A percentile compares a stretch with the other conserved stretches of the same genome.
phyloP scores from a whole-genome alignment of 306 rosid species.

The Medicago lupulina region DNA sequence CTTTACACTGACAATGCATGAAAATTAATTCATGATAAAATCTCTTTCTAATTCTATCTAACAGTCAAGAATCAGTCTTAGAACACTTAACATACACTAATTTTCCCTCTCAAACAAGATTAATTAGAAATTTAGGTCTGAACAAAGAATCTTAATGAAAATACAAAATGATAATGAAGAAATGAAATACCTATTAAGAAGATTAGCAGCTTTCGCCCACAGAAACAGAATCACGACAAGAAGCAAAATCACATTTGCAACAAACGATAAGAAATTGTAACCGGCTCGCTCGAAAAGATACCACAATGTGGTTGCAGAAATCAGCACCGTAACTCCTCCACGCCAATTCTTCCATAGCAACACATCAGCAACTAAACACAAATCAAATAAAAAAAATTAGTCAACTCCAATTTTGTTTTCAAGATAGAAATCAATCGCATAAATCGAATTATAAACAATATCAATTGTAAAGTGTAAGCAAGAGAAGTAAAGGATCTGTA shows the following conservation, averaged over 20 bases:
- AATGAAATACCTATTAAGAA: conserved; percentile 73
- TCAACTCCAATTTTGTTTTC: conserved; percentile 13
- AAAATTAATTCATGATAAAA: not conserved
- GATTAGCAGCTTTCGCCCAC: conserved; percentile 98
- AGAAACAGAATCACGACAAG: conserved; percentile 84
- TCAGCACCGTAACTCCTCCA: conserved; percentile 62
- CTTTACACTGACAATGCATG: too few relatives aligned
- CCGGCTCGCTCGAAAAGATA: conserved; percentile 84
- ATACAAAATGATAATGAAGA: not conserved
- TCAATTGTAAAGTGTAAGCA: conserved; percentile 2
- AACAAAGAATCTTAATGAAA: conserved; percentile 1
- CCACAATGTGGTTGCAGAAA: conserved; percentile 77
- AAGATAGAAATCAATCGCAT: not conserved
- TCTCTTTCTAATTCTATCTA: not conserved
- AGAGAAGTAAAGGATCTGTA: conserved; percentile 28
- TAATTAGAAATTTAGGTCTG: not conserved
- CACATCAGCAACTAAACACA: conserved; percentile 79
- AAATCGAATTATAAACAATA: conserved; percentile 25
- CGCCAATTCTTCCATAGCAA: conserved; percentile 88
- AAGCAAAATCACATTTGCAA: conserved; percentile 82
- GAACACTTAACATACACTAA: conserved; percentile 18
- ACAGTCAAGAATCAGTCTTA: not conserved
- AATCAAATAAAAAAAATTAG: not conserved
- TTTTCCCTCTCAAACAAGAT: not conserved
- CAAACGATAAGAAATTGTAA: conserved; percentile 83